Evolutionary conservation across 2,329 filamentous ascomycete genomes (phyloP).

Genomic region (Monilinia laxa): DNA sequence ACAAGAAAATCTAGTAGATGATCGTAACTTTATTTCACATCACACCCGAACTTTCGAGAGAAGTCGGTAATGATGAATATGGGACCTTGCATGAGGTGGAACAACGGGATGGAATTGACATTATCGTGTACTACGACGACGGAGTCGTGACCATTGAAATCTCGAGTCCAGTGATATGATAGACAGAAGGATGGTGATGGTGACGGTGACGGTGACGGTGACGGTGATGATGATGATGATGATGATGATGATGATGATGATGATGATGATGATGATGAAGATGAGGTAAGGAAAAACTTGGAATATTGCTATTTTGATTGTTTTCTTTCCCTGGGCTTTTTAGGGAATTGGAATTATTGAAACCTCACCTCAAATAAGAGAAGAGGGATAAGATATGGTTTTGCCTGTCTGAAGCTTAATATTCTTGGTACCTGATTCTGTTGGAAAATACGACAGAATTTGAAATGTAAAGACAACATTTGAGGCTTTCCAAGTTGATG

Average conservation of each 20-base stretch:
- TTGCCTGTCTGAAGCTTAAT: conserved; percentile 2
- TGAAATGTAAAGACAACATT: not conserved
- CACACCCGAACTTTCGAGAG: conserved; percentile 19
- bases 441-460: not conserved
- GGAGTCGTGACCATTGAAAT: not conserved
- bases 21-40: conserved; percentile 20
- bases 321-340: not conserved
- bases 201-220: conserved; percentile 1
- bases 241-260: conserved; percentile 10
- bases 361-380: not conserved
- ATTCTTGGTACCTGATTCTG: conserved; percentile 10
- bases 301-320: not conserved
- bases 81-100: conserved; percentile 19
- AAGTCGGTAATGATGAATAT: conserved; percentile 16
- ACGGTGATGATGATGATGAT: not conserved
- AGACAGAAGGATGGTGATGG: not conserved
- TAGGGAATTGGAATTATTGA: conserved; percentile 17
- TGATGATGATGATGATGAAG: conserved; percentile 10
- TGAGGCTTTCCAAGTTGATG: not conserved
- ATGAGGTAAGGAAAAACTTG: conserved; percentile 11
- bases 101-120: conserved; percentile 8
- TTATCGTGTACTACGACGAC: conserved; percentile 19
- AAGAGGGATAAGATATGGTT: not conserved
- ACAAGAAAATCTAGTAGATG: conserved; percentile 11
- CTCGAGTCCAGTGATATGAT: conserved; percentile 6